These are phyloP conservation scores for Tetrapisispora iriomotensis DNA, from an alignment of 805 yeast species.

Conservation along the genomic window DNA sequence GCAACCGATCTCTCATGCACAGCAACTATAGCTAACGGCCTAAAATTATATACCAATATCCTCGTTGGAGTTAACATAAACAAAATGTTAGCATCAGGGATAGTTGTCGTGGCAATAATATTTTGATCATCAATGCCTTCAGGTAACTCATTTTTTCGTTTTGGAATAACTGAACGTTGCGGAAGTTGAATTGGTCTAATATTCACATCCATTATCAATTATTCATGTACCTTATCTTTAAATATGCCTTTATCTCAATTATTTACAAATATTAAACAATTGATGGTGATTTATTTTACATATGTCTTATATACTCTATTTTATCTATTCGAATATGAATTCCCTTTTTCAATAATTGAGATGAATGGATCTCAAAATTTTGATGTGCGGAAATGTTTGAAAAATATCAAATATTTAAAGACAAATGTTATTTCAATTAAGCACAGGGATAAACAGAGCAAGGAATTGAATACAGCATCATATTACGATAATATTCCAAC, in stretches of 20 bases:
- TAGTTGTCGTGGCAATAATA: not conserved
- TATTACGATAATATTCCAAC: too few relatives aligned
- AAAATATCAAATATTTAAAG: too few relatives aligned
- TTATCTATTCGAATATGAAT: too few relatives aligned
- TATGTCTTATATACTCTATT: too few relatives aligned
- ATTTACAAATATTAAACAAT: not conserved
- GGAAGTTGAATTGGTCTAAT: not conserved
- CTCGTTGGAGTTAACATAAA: constrained; percentile 23
- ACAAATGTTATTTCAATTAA: too few relatives aligned
- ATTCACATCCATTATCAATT: too few relatives aligned
- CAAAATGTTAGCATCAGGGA: constrained; percentile 21
- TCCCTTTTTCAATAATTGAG: not conserved
- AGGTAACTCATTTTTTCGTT: not conserved
- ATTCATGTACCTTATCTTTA: too few relatives aligned
- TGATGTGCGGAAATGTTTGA: not conserved
- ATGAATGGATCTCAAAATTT: not conserved
- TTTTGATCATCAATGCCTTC: not conserved
- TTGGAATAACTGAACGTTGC: not conserved
- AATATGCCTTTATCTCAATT: too few relatives aligned
- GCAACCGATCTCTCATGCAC: constrained; percentile 22
- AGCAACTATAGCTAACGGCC: constrained; percentile 27
- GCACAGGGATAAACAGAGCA: too few relatives aligned
- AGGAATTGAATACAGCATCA: too few relatives aligned
- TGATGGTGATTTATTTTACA: too few relatives aligned
- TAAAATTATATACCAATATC: constrained; percentile 24